Base-by-base conservation (phyloP, 2,329 filamentous ascomycete species). In the Acrocalymma vagum region DNA sequence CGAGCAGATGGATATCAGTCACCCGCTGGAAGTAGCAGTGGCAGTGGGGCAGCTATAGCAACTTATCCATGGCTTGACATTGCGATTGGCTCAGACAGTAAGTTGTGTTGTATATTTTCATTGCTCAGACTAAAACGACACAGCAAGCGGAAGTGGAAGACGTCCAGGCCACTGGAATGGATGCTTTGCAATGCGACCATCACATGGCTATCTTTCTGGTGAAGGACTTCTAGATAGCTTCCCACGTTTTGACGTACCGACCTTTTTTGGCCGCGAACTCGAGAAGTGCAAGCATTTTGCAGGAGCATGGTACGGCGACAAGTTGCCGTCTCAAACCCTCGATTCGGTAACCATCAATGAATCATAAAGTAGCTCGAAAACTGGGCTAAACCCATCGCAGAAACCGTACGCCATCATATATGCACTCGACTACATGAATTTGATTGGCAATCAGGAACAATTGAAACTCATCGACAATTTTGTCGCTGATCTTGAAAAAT, bases 21-120 rank as follows among this genome's bases (percentile, higher is more conserved):
- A 5, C 42, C 48, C 7, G 28, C 23, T 1, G 47, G 48, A 18
- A 47, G 42, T 17, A 44, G 40, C 16, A 29, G 26, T n/a, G 48
- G 44, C 2, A 44, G 29, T 11, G 44, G 15, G 3, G 28, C 34
- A 6, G 38, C 41, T 2, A 23, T 45, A 6, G 38, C 41, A 2
- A 26, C 43, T 7, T 54, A 54, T 32, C 21, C 28, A 3, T 54
- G 48, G 51, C 21, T 54, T 0, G 51, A 51, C 26, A 20, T 42
- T 26, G 21, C 38, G 2, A 72, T 82, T 30, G 79, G 0, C 9
- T 45, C 48, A 4, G 53, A 57, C 25, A 40, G 34, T 42, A 9
- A 22, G 29, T 50, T n/a, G n/a, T n/a, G n/a, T n/a, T n/a, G n/a
- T n/a, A n/a, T n/a, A n/a, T n/a, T n/a, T n/a, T n/a, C n/a, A n/a